Evolutionary conservation across 73 alveolate species (phyloP).

Genomic region (Breviolum minutum): DNA sequence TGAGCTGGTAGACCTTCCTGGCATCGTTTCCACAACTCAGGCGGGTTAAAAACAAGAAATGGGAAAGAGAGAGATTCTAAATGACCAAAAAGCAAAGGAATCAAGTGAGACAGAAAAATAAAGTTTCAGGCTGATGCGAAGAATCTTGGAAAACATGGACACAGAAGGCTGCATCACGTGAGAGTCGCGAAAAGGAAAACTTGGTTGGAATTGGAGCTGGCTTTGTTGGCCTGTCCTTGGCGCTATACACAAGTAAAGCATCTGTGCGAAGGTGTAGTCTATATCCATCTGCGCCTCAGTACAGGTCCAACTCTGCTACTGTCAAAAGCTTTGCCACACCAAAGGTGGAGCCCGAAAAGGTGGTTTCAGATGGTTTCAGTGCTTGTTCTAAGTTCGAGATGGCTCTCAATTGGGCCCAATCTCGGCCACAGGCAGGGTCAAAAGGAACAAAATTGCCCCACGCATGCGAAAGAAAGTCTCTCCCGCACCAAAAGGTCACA

Average conservation of each 20-base stretch:
- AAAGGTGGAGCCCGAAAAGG: background rate
- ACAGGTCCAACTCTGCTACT: background rate
- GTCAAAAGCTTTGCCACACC: background rate
- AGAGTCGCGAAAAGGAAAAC: too few relatives aligned
- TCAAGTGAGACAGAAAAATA: too few relatives aligned
- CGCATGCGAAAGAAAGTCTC: too few relatives aligned
- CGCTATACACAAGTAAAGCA: constrained; percentile 76
- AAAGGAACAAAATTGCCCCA: too few relatives aligned
- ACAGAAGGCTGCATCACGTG: too few relatives aligned
- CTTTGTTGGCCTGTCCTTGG: constrained; percentile 3
- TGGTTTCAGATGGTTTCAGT: background rate
- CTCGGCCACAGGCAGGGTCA: too few relatives aligned
- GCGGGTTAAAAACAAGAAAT: too few relatives aligned
- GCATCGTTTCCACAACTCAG: background rate
- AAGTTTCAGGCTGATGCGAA: too few relatives aligned
- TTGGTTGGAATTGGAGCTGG: too few relatives aligned
- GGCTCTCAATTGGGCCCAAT: background rate
- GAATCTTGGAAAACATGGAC: too few relatives aligned
- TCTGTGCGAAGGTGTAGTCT: constrained; percentile 89
- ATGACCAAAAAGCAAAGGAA: too few relatives aligned
- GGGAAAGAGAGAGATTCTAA: background rate
- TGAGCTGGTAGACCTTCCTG: constrained; percentile 84
- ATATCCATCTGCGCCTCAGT: constrained; percentile 72
- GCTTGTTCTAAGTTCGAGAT: background rate
- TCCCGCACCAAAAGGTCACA: too few relatives aligned